Evolutionary conservation across 352 stramenopile species (phyloP).

Genomic region (Globisporangium carolinianum): DNA sequence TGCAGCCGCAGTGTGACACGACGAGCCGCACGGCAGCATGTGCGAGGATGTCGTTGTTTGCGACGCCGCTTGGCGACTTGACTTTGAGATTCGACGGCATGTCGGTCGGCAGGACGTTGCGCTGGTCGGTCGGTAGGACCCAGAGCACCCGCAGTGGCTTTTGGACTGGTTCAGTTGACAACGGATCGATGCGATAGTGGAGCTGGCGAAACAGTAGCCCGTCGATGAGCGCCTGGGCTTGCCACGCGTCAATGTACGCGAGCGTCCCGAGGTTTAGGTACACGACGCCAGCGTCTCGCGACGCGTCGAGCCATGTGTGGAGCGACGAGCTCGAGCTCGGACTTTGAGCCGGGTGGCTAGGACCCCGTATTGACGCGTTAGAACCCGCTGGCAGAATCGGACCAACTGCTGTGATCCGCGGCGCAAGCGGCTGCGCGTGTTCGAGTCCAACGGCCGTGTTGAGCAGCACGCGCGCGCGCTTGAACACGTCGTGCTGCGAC

Average conservation of each 20-base stretch:
- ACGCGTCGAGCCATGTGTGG: conserved; percentile 29
- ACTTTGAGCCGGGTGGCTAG: no score
- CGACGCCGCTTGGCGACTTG: conserved; percentile 49
- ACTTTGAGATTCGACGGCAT: conserved; percentile 56
- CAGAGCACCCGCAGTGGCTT: conserved; percentile 55
- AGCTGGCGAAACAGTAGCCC: conserved; percentile 35
- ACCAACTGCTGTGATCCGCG: conserved; percentile 70
- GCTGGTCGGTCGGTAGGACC: conserved; percentile 73
- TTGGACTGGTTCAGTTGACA: conserved; percentile 16
- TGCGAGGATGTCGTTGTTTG: conserved; percentile 56
- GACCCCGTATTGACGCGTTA: no score
- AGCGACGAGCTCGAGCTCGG: conserved; percentile 18
- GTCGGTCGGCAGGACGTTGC: conserved; percentile 40
- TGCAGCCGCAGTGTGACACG: conserved; percentile 86
- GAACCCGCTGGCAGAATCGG: conserved; percentile 41
- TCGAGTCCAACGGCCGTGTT: conserved; percentile 88
- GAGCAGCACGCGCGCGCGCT: conserved; percentile 72
- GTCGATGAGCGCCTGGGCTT: conserved; percentile 66
- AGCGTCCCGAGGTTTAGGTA: conserved; percentile 77
- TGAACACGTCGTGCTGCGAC: conserved; percentile 87
- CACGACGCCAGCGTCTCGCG: conserved; percentile 32
- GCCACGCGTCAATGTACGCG: conserved; percentile 77
- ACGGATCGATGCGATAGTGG: background rate
- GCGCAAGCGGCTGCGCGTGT: conserved; percentile 68
- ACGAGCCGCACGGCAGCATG: conserved; percentile 57